phyloP scores from a whole-genome alignment of 768 basidiomycete species.

The Pisolithus orientalis region DNA sequence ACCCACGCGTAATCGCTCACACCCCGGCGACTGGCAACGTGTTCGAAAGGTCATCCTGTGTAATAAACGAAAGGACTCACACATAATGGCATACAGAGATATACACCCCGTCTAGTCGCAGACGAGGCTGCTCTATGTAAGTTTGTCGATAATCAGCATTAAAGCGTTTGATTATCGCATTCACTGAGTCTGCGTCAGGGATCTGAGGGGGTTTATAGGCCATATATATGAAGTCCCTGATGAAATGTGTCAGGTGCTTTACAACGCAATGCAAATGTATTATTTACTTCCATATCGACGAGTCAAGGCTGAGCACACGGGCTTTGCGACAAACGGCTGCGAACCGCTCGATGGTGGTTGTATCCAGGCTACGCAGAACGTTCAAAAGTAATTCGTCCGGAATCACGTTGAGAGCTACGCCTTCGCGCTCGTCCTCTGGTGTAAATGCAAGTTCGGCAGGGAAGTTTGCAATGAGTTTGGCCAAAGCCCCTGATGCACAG shows the following conservation, averaged over 20 bases:
- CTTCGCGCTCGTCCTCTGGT: constrained; percentile 61
- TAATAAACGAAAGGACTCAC: constrained; percentile 36
- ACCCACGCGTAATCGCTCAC: constrained; percentile 84
- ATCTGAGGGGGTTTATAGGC: constrained; percentile 79
- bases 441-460: constrained; percentile 49
- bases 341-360: constrained; percentile 69
- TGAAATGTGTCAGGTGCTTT: constrained; percentile 5
- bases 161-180: constrained; percentile 46
- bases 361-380: constrained; percentile 62
- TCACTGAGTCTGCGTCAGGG: constrained; percentile 41
- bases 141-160: constrained; percentile 64
- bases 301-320: constrained; percentile 63
- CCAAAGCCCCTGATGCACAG: constrained; percentile 36
- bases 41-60: constrained; percentile 1
- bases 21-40: constrained; percentile 41
- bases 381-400: constrained; percentile 74
- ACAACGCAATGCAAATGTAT: background rate
- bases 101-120: constrained; percentile 85
- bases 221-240: constrained; percentile 54
- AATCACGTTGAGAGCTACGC: constrained; percentile 48
- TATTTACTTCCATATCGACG: constrained; percentile 68
- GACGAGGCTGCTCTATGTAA: constrained; percentile 78
- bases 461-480: constrained; percentile 43
- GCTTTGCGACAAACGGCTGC: constrained; percentile 69
- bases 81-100: constrained; percentile 88